phyloP scores from a whole-genome alignment of 345 rosid genomes.

The Sapria himalayana region DNA sequence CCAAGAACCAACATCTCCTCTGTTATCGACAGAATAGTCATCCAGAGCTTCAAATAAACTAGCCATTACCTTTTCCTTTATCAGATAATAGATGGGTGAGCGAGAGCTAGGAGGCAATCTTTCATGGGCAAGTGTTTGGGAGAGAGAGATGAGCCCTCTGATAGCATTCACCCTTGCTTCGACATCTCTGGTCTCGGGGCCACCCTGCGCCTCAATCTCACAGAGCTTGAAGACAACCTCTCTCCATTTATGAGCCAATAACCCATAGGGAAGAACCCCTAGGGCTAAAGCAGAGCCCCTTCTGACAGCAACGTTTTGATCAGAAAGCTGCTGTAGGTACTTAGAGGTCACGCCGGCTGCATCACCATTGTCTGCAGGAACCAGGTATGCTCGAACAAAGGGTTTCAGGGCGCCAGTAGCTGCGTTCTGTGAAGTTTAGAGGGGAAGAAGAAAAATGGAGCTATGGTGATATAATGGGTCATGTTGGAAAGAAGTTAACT shows the following conservation, averaged over 20 bases:
- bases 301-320: conserved; percentile 73
- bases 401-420: conserved; percentile 64
- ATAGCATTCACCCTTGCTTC: conserved; percentile 93
- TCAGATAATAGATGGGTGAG: conserved; percentile 31
- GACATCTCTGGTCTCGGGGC: conserved; percentile 82
- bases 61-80: conserved; percentile 64
- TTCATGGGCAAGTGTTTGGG: conserved; percentile 47
- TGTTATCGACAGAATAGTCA: conserved; percentile 84
- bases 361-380: conserved; percentile 15
- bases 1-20: conserved; percentile 99
- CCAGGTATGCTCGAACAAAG: conserved; percentile 36
- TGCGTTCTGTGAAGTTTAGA: conserved; percentile 41
- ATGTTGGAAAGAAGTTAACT: no score
- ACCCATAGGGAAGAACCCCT: conserved; percentile 58
- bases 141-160: conserved; percentile 66
- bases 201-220: conserved; percentile 81
- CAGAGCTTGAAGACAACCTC: conserved; percentile 60
- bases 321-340: conserved; percentile 41
- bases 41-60: conserved; percentile 65
- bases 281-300: conserved; percentile 80
- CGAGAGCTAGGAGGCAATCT: conserved; percentile 12
- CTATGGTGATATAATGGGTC: no score
- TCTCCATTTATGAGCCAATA: conserved; percentile 39
- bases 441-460: no score
- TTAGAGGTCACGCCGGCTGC: conserved; percentile 27